phyloP scores from a whole-genome alignment of 1,139 yeast species.

The Yarrowia galli region DNA sequence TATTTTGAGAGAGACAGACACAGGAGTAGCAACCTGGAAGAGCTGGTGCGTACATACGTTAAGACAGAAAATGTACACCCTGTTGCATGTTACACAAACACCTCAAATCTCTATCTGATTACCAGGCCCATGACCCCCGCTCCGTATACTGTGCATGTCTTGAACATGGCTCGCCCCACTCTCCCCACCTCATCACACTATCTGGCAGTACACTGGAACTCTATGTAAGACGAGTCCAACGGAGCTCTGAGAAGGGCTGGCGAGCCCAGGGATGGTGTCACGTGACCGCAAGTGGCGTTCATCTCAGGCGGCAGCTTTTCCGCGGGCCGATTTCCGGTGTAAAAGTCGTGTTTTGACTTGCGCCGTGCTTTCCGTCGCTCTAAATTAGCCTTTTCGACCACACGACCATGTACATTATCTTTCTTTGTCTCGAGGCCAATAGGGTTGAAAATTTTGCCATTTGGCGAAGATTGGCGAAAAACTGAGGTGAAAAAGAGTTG shows the following conservation, averaged over 20 bases:
- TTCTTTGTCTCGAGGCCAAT: constrained; percentile 26
- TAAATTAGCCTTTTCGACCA: constrained; percentile 3
- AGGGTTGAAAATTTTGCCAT: constrained; percentile 24
- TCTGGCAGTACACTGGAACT: constrained; percentile 22
- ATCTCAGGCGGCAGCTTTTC: neutral
- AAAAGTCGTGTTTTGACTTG: constrained; percentile 17
- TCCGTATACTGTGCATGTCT: neutral
- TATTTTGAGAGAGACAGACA: constrained; percentile 1
- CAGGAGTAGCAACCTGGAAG: neutral
- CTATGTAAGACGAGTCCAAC: neutral
- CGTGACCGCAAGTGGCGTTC: neutral
- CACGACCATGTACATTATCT: constrained; percentile 34
- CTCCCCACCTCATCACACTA: constrained; percentile 35
- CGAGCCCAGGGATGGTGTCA: neutral
- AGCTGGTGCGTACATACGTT: too few relatives aligned
- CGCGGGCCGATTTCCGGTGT: neutral
- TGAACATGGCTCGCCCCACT: neutral
- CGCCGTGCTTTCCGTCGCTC: constrained; percentile 12
- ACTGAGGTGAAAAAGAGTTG: constrained; percentile 6
- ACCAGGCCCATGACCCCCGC: too few relatives aligned
- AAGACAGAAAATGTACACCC: neutral
- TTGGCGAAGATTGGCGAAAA: neutral
- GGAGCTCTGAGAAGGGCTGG: neutral
- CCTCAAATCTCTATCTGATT: neutral
- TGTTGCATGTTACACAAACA: neutral